Conservation (phyloP, 208 protist species). For the Wallacemonas rigidus region DNA sequence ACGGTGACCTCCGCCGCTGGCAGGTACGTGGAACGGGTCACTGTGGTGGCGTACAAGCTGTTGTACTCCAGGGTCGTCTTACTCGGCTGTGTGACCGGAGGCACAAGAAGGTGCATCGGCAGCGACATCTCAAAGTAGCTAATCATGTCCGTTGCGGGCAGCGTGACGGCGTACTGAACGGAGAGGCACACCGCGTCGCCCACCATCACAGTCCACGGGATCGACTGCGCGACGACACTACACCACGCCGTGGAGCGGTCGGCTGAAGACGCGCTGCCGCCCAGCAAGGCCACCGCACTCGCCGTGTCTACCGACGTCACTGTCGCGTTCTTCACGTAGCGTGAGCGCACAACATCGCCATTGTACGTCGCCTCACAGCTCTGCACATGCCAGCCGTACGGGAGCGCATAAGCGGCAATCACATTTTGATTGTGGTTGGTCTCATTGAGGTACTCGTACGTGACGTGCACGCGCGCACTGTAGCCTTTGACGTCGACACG, state of each 20-base stretch:
- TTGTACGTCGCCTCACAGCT: slow-evolving; percentile 37
- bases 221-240: slow-evolving; percentile 48
- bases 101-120: slow-evolving; percentile 54
- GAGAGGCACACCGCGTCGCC: slow-evolving; percentile 44
- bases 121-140: slow-evolving; percentile 39
- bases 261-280: slow-evolving; percentile 20
- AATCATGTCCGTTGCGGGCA: slow-evolving; percentile 25
- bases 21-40: slow-evolving; percentile 14
- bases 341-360: slow-evolving; percentile 25
- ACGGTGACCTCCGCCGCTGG: slow-evolving; percentile 25
- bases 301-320: slow-evolving; percentile 21
- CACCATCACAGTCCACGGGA: slow-evolving; percentile 66
- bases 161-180: slow-evolving; percentile 58
- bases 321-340: slow-evolving; percentile 24
- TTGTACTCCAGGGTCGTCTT: slow-evolving; percentile 51
- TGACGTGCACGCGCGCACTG: slow-evolving; percentile 55
- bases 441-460: slow-evolving; percentile 74
- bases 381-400: slow-evolving; percentile 55
- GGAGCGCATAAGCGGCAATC: slow-evolving; percentile 70
- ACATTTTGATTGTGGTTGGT: slow-evolving; percentile 47
- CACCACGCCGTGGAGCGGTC: slow-evolving; percentile 19
- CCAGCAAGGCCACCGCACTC: slow-evolving; percentile 21
- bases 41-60: slow-evolving; percentile 29
- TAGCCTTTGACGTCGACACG: slow-evolving; percentile 48
- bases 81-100: slow-evolving; percentile 30